phyloP scores from a whole-genome alignment of 148 eudicot species.

The Rhododendron molle region DNA sequence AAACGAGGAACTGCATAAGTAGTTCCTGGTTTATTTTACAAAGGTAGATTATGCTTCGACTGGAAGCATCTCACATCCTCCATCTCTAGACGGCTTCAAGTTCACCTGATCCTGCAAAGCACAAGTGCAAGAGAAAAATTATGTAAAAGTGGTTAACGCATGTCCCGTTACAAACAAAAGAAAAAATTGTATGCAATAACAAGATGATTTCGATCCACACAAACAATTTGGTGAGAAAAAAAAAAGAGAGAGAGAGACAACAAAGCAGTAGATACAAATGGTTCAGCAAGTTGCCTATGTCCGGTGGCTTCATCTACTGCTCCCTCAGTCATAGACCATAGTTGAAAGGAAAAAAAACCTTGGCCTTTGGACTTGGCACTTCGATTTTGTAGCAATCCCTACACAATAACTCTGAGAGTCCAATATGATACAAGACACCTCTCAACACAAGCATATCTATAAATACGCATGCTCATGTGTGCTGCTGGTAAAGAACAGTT shows the following conservation, averaged over 20 bases:
- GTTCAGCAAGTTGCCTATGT: not conserved
- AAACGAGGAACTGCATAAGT: not conserved
- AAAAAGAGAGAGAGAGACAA: not conserved
- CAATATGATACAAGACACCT: not conserved
- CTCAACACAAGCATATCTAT: too few species aligned
- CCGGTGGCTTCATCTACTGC: not conserved
- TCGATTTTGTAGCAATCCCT: not conserved
- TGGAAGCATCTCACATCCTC: not conserved
- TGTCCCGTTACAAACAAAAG: not conserved
- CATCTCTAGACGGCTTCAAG: not conserved
- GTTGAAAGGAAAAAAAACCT: not conserved
- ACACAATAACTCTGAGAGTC: not conserved
- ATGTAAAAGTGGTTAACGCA: not conserved
- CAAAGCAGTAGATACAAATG: not conserved
- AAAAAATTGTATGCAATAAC: not conserved
- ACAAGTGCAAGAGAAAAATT: not conserved
- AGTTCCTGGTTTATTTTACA: not conserved
- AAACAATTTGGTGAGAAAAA: not conserved
- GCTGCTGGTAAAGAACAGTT: too few species aligned
- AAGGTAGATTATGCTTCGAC: not conserved
- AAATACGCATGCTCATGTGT: too few species aligned
- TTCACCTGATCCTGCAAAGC: constrained; percentile 9
- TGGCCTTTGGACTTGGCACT: not conserved
- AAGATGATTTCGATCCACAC: not conserved
- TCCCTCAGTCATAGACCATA: not conserved